Conservation (phyloP, 495 filamentous ascomycete genomes). For the Penicillium longicatenatum region DNA sequence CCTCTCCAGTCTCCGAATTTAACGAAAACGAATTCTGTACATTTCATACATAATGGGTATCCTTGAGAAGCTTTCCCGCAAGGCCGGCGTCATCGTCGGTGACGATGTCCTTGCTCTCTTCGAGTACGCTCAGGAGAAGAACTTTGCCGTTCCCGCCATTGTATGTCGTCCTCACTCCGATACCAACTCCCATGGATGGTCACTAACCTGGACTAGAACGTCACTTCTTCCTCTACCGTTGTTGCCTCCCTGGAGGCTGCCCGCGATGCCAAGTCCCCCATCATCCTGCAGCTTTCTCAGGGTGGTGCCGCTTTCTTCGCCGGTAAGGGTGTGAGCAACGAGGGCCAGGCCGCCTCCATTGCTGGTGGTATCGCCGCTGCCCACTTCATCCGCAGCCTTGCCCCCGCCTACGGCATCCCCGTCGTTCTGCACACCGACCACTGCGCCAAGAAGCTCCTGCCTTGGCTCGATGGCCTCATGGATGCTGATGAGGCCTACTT, state of each 20-base stretch:
- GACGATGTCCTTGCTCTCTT: conserved; percentile 82
- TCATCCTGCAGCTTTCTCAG: conserved; percentile 90
- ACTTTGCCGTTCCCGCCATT: conserved; percentile 90
- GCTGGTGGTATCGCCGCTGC: conserved; percentile 84
- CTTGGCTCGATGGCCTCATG: conserved; percentile 96
- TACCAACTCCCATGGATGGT: too few relatives aligned
- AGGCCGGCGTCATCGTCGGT: conserved; percentile 83
- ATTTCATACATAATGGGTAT: conserved; percentile 55
- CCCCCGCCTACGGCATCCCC: conserved; percentile 84
- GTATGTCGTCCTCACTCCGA: conserved; percentile 53
- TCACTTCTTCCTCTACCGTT: conserved; percentile 89
- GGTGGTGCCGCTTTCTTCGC: conserved; percentile 94
- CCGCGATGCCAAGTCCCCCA: conserved; percentile 80
- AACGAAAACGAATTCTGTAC: conserved; percentile 14
- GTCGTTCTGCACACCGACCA: conserved; percentile 93
- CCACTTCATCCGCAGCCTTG: conserved; percentile 89
- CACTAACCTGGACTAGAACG: conserved; percentile 53
- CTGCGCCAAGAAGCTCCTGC: conserved; percentile 91
- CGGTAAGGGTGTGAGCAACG: conserved; percentile 89
- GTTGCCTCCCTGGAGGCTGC: conserved; percentile 91
- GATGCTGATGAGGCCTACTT: conserved; percentile 90
- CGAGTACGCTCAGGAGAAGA: conserved; percentile 77
- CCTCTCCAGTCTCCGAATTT: conserved; percentile 5
- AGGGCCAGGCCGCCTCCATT: conserved; percentile 84
- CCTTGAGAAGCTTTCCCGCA: conserved; percentile 68